Conservation (phyloP, 257 asterid genomes). For the Misopates orontium region DNA sequence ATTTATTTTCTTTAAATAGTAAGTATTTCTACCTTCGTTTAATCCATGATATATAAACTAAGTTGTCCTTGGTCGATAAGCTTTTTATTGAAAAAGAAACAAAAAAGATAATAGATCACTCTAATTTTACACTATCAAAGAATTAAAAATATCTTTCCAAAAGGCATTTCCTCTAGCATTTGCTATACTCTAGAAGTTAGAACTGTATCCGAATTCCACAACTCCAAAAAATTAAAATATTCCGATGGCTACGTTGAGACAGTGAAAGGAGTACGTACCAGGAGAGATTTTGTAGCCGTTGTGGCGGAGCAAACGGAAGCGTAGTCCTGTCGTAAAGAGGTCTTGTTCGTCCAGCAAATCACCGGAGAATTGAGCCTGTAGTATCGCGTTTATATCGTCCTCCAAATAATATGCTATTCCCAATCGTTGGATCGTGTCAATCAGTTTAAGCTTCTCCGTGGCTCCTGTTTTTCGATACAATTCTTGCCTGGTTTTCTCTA, state of each 20-base stretch:
- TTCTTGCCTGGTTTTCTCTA: slow-evolving; percentile 31
- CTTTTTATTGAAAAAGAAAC: too few relatives aligned
- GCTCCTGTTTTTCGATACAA: slow-evolving; percentile 23
- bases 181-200: too few relatives aligned
- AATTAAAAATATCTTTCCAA: too few relatives aligned
- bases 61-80: too few relatives aligned
- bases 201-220: too few relatives aligned
- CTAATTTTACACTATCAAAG: too few relatives aligned
- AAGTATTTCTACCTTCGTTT: too few relatives aligned
- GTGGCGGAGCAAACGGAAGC: slow-evolving; percentile 65
- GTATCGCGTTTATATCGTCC: slow-evolving; percentile 33
- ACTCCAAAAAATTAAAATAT: background rate
- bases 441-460: slow-evolving; percentile 39
- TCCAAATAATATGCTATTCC: slow-evolving; percentile 61
- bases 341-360: slow-evolving; percentile 29
- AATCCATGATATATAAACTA: too few relatives aligned
- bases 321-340: slow-evolving; percentile 48
- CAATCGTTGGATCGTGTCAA: slow-evolving; percentile 55
- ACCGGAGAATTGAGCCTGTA: slow-evolving; percentile 23
- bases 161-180: too few relatives aligned
- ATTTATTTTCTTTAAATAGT: too few relatives aligned
- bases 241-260: background rate
- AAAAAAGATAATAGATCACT: too few relatives aligned
- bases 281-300: slow-evolving; percentile 43
- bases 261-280: slow-evolving; percentile 28